These are phyloP conservation scores for Saccharum hybrid DNA, from an alignment of 202 grass and related monocot genomes.

Conservation along the genomic window DNA sequence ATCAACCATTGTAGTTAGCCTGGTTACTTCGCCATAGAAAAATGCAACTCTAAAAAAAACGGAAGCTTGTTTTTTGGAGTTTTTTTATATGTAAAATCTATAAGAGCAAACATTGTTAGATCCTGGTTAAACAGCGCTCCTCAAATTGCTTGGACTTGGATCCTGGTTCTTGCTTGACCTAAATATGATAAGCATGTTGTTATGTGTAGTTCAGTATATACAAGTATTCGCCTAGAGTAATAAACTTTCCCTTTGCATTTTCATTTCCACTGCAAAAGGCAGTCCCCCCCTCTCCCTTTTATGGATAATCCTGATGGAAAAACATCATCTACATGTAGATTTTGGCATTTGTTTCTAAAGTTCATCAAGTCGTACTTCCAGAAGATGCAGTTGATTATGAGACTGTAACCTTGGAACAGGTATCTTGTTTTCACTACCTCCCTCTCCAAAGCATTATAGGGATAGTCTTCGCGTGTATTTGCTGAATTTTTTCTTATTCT, in stretches of 20 bases:
- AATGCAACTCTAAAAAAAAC: constrained; percentile 4
- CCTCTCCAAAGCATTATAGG: constrained; percentile 3
- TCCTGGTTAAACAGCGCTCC: constrained; percentile 8
- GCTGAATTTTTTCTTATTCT: constrained; percentile 38
- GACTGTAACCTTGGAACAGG: constrained; percentile 78
- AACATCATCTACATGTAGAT: constrained; percentile 56
- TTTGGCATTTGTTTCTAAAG: constrained; percentile 97
- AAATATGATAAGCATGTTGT: constrained; percentile 25
- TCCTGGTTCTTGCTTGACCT: constrained; percentile 33
- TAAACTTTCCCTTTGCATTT: constrained; percentile 15
- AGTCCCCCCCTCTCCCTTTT: not conserved
- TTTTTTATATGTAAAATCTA: not conserved
- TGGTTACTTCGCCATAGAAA: constrained; percentile 21
- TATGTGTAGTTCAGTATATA: not conserved
- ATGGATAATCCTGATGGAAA: constrained; percentile 14
- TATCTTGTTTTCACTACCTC: constrained; percentile 49
- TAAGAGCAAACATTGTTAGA: constrained; percentile 10
- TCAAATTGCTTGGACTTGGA: constrained; percentile 14
- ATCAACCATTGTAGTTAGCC: constrained; percentile 4
- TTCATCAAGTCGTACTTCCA: constrained; percentile 84
- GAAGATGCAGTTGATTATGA: constrained; percentile 85
- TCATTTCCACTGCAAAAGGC: constrained; percentile 18
- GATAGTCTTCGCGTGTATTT: constrained; percentile 3
- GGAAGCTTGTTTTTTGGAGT: not conserved
- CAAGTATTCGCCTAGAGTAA: constrained; percentile 1